These are phyloP conservation scores for Combretum micranthum DNA, from an alignment of 345 rosid species.

Conservation along the genomic window DNA sequence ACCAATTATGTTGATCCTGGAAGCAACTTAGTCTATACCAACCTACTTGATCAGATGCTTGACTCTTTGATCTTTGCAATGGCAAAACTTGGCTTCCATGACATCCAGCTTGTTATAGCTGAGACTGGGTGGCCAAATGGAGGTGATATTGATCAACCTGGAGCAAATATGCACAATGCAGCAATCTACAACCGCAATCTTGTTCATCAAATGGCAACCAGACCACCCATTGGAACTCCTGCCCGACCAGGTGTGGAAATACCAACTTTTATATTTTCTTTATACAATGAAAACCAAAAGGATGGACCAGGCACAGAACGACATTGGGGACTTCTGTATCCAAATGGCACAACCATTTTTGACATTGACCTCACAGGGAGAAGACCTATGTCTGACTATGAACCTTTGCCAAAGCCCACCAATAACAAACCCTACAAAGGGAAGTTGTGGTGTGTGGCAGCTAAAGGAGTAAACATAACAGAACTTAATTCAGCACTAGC, in stretches of 20 bases:
- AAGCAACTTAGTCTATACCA: constrained; percentile 46
- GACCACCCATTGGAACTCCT: constrained; percentile 58
- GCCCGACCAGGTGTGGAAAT: constrained; percentile 49
- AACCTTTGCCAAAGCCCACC: constrained; percentile 31
- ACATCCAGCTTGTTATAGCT: constrained; percentile 43
- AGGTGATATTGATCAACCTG: constrained; percentile 61
- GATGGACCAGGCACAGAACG: constrained; percentile 68
- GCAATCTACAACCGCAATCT: constrained; percentile 74
- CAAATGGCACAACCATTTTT: constrained; percentile 39
- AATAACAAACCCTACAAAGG: constrained; percentile 52
- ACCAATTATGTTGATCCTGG: constrained; percentile 43
- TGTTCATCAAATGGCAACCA: constrained; percentile 33
- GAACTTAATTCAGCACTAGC: constrained; percentile 31
- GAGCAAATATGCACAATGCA: constrained; percentile 63
- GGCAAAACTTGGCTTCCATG: constrained; percentile 46
- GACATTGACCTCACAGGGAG: constrained; percentile 53
- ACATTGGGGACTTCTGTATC: constrained; percentile 60
- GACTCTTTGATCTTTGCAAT: constrained; percentile 57
- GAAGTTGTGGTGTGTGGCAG: constrained; percentile 60
- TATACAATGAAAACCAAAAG: constrained; percentile 64
- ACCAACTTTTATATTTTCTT: constrained; percentile 58
- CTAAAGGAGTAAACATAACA: constrained; percentile 24
- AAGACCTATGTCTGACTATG: constrained; percentile 14
- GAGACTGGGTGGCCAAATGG: constrained; percentile 87
- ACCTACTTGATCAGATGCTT: constrained; percentile 77